Base-by-base conservation (phyloP, 108 stramenopile genomes). In the Schizochytrium sp. region DNA sequence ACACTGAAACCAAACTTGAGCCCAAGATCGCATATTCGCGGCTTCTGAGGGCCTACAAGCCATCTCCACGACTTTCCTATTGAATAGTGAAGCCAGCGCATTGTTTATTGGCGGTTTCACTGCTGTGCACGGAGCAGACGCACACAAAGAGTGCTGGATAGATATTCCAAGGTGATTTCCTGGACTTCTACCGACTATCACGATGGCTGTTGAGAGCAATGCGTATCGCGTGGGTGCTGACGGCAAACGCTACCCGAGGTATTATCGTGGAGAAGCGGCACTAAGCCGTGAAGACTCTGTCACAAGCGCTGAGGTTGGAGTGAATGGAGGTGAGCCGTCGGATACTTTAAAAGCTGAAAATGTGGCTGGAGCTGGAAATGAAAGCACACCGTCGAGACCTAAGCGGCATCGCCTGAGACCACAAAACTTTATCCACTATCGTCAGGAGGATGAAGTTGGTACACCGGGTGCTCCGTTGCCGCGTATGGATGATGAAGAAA, bases 381-480 rank as follows among this genome's bases (percentile, higher is more conserved):
- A 38, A 12, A 44, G 64, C 28, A 69, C 64, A 15, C 64, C 64
- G 28, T 69, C 64, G 64, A 12, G 64, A 7, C 64, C 64, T 38
- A 12, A 38, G 64, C 64, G 64, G 42, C 40, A 69, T 69, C 64
- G 64, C 64, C 42, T 44, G 5, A 7, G 64, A 7, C 64, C 64
- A 69, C 64, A 69, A 69, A 69, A 69, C 64, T 69, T 69, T 15
- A 69, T 69, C 64, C 40, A 69, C 28, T 69, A 69, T 44, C 12
- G 64, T 44, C 64, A 69, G 64, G 64, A 69, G 44, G 44, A 69
- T 44, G 64, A 69, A 15, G 64, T 38, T 7, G 64, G 64, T 7
- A 15, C 44, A 7, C 64, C 64, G 5, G 64, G 64, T 28, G 28
- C 28, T 0, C 28, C 28, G 28, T 28, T 28, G 28, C 28, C 28